phyloP scores from a whole-genome alignment of 179 eudicot genomes.

The Beta lomatogona region DNA sequence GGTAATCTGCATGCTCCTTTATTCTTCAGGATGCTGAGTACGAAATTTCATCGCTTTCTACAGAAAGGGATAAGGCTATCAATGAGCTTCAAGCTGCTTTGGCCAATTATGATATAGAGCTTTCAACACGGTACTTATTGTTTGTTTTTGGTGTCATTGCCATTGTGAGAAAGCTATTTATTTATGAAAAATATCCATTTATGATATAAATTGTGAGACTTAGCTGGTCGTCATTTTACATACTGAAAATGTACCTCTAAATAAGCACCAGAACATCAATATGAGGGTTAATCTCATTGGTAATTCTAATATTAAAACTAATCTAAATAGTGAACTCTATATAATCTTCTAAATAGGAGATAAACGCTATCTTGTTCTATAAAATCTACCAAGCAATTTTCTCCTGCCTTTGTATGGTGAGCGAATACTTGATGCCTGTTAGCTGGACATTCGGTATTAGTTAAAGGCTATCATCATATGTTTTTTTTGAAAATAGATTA shows the following conservation, averaged over 20 bases:
- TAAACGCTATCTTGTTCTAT: neutral
- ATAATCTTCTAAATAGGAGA: neutral
- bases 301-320: neutral
- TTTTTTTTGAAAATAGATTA: neutral
- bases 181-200: neutral
- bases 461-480: neutral
- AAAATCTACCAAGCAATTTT: neutral
- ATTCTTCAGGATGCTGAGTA: conserved; percentile 81
- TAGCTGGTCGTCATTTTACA: neutral
- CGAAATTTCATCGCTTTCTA: conserved; percentile 58
- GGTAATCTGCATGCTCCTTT: conserved; percentile 23
- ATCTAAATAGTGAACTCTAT: neutral
- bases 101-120: conserved; percentile 64
- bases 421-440: neutral
- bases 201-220: too few relatives aligned
- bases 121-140: conserved; percentile 58
- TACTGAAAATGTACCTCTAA: neutral
- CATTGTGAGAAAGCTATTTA: neutral
- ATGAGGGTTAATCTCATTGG: neutral
- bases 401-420: neutral
- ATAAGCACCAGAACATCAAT: neutral
- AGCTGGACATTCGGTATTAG: neutral
- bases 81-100: conserved; percentile 75
- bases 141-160: neutral
- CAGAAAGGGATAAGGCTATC: conserved; percentile 78